Evolutionary conservation across 2,329 filamentous ascomycete genomes (phyloP), one percentile per base, ranked within the genome.

Genomic region (Phialophora tarda): DNA sequence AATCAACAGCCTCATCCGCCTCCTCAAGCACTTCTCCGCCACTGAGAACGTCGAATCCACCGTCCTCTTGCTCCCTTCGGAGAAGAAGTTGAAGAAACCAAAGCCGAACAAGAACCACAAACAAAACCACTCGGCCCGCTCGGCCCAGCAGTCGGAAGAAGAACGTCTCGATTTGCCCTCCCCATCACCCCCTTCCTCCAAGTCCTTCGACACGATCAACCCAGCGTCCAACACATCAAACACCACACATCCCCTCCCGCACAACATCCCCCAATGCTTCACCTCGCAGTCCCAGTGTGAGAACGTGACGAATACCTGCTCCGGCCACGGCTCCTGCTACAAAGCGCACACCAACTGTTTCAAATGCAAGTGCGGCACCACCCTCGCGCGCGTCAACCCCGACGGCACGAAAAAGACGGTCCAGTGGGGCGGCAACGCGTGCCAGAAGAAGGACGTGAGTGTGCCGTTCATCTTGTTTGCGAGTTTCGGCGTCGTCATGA

Each of bases 371-470:
- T 99, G 95, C 81, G 81, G 82, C 62, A 80, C 85, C 50, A 90
- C 88, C 1, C 78, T 84, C 21, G 77, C 82, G 62, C 76, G 76
- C 51, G 78, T 77, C 32, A 78, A 81, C 62, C 77, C 79, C 38
- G 81, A 83, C 59, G 81, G 83, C 53, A 82, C 79, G 17, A 81
- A 84, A 44, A 88, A 88, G 78, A 86, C 88, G 14, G 87, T 87
- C 0, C 85, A 89, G 75, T 98, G 93, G 92, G 94, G 89, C 58
- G 95, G 95, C 17, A 82, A 87, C 44, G 89, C 90, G 55, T 99
- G 95, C 82, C 88, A 95, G 76, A 99, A 98, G 87, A 86, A 89
- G 78, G 94, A 99, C 75, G 83, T 98, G 60, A 96, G 92, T 77
- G 86, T 89, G 30, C 89, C 91, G 4, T 98, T 99, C 81, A 96